Percentiles rank a stretch among this genome's conserved stretches.
Evolutionary conservation across 257 asterid genomes (phyloP).

Genomic region (Eustoma russellianum): DNA sequence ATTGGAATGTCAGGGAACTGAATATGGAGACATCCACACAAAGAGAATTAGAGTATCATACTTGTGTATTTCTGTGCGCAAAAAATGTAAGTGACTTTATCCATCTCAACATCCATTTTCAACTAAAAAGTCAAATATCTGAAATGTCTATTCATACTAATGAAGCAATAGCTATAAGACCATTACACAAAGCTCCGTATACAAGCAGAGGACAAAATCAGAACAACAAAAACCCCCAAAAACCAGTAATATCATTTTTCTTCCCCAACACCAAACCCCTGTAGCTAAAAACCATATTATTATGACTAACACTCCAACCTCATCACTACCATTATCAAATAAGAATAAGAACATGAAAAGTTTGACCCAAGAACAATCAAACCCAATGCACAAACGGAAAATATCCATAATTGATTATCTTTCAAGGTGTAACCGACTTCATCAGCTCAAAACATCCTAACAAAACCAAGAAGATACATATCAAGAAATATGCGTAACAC

Average conservation of each 20-base stretch:
- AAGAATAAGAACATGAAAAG: not conserved
- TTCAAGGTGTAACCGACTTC: not conserved
- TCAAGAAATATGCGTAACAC: slow-evolving; percentile 73
- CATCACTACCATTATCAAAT: not conserved
- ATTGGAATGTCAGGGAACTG: no score
- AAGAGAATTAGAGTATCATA: no score
- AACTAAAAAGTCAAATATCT: not conserved
- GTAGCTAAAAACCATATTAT: not conserved
- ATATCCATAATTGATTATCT: not conserved
- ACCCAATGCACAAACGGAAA: not conserved
- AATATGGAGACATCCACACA: no score
- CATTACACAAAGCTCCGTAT: no score
- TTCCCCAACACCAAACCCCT: not conserved
- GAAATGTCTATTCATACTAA: no score
- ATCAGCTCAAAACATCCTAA: slow-evolving; percentile 27
- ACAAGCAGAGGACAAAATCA: no score
- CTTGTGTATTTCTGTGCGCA: no score
- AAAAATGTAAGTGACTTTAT: no score
- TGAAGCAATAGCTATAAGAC: no score
- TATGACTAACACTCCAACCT: not conserved
- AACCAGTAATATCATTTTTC: slow-evolving; percentile 1
- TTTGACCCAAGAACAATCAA: not conserved
- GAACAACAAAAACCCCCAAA: not conserved
- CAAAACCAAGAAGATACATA: slow-evolving; percentile 67
- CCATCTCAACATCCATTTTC: not conserved